Conservation (phyloP, 495 filamentous ascomycete genomes). For the Neurospora terricola region DNA sequence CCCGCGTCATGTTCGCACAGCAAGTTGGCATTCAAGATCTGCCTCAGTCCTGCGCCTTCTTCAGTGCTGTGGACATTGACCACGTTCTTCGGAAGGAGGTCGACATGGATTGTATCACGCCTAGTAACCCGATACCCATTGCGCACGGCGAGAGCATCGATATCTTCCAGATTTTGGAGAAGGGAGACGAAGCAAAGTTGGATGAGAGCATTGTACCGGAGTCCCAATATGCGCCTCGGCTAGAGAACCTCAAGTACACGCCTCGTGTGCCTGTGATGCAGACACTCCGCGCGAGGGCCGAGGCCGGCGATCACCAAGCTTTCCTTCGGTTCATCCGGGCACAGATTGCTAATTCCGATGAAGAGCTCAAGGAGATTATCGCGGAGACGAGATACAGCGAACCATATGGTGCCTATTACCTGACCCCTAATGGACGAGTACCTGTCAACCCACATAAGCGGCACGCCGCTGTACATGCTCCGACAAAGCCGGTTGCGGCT, state of each 20-base stretch:
- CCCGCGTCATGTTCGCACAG: slow-evolving; percentile 89
- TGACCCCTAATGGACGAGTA: not conserved
- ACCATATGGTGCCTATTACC: not conserved
- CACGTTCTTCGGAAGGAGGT: slow-evolving; percentile 92
- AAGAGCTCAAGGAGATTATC: slow-evolving; percentile 64
- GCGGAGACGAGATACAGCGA: slow-evolving; percentile 35
- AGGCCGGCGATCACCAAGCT: slow-evolving; percentile 24
- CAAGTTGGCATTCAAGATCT: slow-evolving; percentile 94
- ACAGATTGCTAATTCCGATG: slow-evolving; percentile 69
- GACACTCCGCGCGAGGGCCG: slow-evolving; percentile 33
- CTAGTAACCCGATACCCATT: slow-evolving; percentile 70
- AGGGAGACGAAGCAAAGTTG: slow-evolving; percentile 51
- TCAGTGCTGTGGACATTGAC: slow-evolving; percentile 92
- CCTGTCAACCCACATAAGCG: not conserved
- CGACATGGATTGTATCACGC: slow-evolving; percentile 93
- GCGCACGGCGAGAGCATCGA: slow-evolving; percentile 78
- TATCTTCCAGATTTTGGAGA: slow-evolving; percentile 59
- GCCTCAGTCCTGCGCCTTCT: slow-evolving; percentile 88
- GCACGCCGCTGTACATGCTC: not conserved
- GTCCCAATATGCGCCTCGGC: slow-evolving; percentile 32
- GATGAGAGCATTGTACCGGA: slow-evolving; percentile 50
- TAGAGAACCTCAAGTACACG: slow-evolving; percentile 53
- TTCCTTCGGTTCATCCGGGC: slow-evolving; percentile 63
- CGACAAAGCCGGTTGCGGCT: not conserved
- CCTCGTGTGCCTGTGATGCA: slow-evolving; percentile 74